Evolutionary conservation across 805 yeast species (phyloP), one percentile per base, ranked within the genome.

Genomic region (Candida succiphila): DNA sequence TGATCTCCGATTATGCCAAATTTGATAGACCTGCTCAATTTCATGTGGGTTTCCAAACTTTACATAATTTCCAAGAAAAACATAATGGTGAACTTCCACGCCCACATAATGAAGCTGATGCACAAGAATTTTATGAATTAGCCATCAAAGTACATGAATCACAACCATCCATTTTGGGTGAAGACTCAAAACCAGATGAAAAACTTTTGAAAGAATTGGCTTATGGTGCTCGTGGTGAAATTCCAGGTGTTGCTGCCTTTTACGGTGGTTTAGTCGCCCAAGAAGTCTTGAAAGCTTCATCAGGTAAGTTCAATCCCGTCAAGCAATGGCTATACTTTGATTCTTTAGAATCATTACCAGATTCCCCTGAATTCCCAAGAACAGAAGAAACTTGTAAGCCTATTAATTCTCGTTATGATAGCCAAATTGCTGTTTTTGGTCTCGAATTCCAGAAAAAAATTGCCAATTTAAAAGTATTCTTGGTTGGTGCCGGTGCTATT

Each of bases 401-500:
- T 24, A 58, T 72, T 32, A 76, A 78, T 28, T 67, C 94, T 5
- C 78, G 98, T 54, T 92, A 92, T 52, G 98, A 92, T 58, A 75
- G 76, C n/a, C 95, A 87, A 63, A 83, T 87, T 51, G 96, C 97
- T 2, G 95, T 89, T 1, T 87, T 87, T 46, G 98, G 98, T 38
- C 52, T 71, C 31, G 74, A 73, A 28, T 85, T 74, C 60, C 89
- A 86, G 52, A 75, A 80, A 49, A 63, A 62, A 29, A 61, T 92
- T 37, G 74, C 84, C 25, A 85, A 88, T 56, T 63, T 82, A 41
- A 80, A 75, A 50, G 86, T 88, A 4, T 89, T 92, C 58, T 65
- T 92, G 44, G 98, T 92, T 27, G 98, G 98, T 29, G 70, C 96
- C 2, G 98, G 98, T 54, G 98, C 98, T 15, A 92, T 92, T 65